Percentiles rank a stretch among this genome's conserved stretches.
These are phyloP conservation scores for Lichina pygmaea DNA, from an alignment of 495 filamentous ascomycete species.

Conservation along the genomic window DNA sequence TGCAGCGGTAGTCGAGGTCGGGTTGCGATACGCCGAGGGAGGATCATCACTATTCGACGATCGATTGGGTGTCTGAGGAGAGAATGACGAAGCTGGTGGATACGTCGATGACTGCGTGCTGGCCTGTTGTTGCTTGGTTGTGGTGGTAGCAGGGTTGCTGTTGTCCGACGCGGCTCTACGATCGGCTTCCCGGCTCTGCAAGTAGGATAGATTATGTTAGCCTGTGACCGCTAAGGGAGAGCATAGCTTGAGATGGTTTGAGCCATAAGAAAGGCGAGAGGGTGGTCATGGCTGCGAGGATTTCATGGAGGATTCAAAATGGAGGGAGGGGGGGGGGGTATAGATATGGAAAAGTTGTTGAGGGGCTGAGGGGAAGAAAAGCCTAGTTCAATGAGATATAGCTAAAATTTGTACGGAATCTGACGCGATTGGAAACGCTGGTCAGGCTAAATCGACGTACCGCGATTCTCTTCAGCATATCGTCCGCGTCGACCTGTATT, in stretches of 20 bases:
- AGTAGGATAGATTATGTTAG: neutral
- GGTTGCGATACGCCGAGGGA: too few species aligned
- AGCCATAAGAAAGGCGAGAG: neutral
- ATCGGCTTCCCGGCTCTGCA: neutral
- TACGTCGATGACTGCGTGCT: too few species aligned
- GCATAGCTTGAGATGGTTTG: neutral
- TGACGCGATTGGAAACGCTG: neutral
- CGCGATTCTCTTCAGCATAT: constrained; percentile 73
- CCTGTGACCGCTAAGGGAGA: neutral
- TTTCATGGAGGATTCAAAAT: neutral
- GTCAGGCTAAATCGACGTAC: constrained; percentile 17
- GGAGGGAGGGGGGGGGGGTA: neutral
- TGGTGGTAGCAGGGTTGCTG: neutral
- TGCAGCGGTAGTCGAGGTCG: too few species aligned
- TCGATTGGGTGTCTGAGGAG: too few species aligned
- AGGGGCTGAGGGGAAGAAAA: neutral
- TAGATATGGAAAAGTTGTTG: neutral
- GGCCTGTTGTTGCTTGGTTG: too few species aligned
- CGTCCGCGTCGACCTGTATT: constrained; percentile 89
- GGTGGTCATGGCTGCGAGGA: neutral
- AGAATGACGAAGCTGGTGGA: too few species aligned
- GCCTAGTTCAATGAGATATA: constrained; percentile 2
- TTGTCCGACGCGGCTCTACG: neutral
- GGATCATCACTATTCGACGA: too few species aligned
- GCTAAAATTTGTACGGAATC: neutral